Percentiles rank a stretch among this genome's conserved stretches.
phyloP scores from a whole-genome alignment of 2,329 filamentous ascomycete genomes.

The Hypocrella siamensis region DNA sequence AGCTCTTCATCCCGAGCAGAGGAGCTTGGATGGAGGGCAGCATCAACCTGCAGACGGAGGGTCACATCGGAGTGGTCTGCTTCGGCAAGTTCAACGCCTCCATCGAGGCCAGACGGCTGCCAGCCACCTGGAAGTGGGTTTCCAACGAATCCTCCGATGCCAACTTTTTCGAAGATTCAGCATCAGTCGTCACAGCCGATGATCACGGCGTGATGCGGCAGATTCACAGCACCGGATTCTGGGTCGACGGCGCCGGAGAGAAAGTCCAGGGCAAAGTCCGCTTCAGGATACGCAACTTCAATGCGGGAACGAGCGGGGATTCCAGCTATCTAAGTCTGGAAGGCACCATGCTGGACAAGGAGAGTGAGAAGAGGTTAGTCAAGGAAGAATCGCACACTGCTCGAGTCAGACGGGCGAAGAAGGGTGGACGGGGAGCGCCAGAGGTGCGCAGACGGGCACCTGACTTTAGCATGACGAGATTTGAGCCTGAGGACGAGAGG shows the following conservation, averaged over 20 bases:
- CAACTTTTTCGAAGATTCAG: conserved; percentile 24
- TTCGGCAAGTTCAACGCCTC: conserved; percentile 87
- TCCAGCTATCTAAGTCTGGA: conserved; percentile 74
- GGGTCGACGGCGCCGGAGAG: conserved; percentile 54
- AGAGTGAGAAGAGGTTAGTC: conserved; percentile 45
- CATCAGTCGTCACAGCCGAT: conserved; percentile 23
- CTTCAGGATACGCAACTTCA: conserved; percentile 75
- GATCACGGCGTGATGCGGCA: conserved; percentile 37
- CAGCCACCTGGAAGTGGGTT: conserved; percentile 67
- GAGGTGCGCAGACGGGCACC: conserved; percentile 22
- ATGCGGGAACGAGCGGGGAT: conserved; percentile 58
- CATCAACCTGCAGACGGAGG: conserved; percentile 76
- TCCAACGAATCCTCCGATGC: conserved; percentile 31
- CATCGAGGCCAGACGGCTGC: conserved; percentile 63
- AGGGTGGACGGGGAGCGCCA: conserved; percentile 12
- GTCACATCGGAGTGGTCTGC: conserved; percentile 76
- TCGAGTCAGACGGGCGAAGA: conserved; percentile 18
- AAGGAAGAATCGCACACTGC: conserved; percentile 27
- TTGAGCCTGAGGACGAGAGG: conserved; percentile 27
- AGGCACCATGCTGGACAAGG: conserved; percentile 64
- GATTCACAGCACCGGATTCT: conserved; percentile 51
- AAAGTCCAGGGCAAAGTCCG: conserved; percentile 54
- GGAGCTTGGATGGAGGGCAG: conserved; percentile 65
- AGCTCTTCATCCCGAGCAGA: conserved; percentile 63
- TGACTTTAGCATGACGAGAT: conserved; percentile 42